Conservation (phyloP, 2,329 filamentous ascomycete species). For the Talaromyces sp. region DNA sequence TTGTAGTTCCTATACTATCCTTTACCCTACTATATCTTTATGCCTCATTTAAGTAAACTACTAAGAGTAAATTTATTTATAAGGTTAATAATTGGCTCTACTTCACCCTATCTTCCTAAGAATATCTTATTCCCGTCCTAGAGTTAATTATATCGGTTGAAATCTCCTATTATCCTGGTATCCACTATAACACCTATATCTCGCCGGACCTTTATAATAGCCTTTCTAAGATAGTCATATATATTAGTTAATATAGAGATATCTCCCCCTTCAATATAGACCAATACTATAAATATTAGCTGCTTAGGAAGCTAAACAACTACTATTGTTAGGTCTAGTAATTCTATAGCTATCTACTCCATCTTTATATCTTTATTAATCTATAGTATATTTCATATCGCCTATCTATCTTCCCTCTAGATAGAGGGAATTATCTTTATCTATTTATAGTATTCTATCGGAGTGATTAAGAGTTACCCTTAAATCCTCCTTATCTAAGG, state of each 20-base stretch:
- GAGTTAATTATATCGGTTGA: conserved; percentile 32
- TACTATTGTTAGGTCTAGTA: conserved; percentile 27
- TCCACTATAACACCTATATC: conserved; percentile 23
- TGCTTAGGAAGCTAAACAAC: conserved; percentile 24
- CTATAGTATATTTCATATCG: conserved; percentile 31
- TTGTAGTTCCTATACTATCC: conserved; percentile 20
- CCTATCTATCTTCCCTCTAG: conserved; percentile 25
- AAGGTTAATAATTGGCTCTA: conserved; percentile 39
- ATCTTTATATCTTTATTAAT: conserved; percentile 29
- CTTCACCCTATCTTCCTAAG: conserved; percentile 39
- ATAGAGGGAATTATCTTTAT: conserved; percentile 23
- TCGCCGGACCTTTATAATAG: conserved; percentile 21
- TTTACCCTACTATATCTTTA: conserved; percentile 38
- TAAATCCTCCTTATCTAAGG: conserved; percentile 21
- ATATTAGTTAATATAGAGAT: conserved; percentile 14
- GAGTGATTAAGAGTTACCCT: conserved; percentile 22
- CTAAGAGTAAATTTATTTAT: conserved; percentile 37
- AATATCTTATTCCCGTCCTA: conserved; percentile 34
- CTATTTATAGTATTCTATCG: conserved; percentile 26
- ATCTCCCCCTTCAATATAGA: conserved; percentile 27
- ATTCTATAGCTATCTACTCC: conserved; percentile 26
- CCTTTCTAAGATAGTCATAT: conserved; percentile 21
- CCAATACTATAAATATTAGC: conserved; percentile 28
- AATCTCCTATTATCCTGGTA: conserved; percentile 26
- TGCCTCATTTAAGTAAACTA: conserved; percentile 39